These are phyloP conservation scores for Amanita subjunquillea DNA, from an alignment of 768 basidiomycete genomes.

Conservation along the genomic window DNA sequence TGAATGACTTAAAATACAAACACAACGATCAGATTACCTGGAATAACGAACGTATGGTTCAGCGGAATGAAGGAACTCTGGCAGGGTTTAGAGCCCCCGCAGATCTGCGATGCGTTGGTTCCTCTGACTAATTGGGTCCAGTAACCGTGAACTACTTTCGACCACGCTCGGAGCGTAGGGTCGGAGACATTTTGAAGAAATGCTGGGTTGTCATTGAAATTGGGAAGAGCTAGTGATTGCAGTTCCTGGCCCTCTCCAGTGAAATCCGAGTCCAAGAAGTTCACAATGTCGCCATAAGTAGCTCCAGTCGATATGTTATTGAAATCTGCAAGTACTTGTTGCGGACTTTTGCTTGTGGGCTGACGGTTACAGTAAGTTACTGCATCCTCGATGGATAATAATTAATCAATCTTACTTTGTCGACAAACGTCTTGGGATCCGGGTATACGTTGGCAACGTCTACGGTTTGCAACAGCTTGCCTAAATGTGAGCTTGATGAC, in stretches of 20 bases:
- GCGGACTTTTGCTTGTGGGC: slow-evolving; percentile 62
- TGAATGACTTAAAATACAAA: background rate
- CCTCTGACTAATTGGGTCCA: slow-evolving; percentile 74
- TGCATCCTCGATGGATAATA: background rate
- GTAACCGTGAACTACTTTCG: slow-evolving; percentile 73
- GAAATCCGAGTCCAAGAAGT: slow-evolving; percentile 70
- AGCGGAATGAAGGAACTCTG: slow-evolving; percentile 83
- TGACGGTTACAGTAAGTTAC: slow-evolving; percentile 18
- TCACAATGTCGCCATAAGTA: slow-evolving; percentile 55
- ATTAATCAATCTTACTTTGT: slow-evolving; percentile 33
- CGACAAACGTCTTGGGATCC: slow-evolving; percentile 86
- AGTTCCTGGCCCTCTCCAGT: slow-evolving; percentile 82
- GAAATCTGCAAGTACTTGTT: slow-evolving; percentile 65
- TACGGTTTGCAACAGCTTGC: slow-evolving; percentile 74
- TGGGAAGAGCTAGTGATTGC: slow-evolving; percentile 44
- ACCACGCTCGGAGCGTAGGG: slow-evolving; percentile 58
- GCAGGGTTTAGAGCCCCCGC: slow-evolving; percentile 46
- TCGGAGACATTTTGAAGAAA: slow-evolving; percentile 67
- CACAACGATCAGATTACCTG: slow-evolving; percentile 39
- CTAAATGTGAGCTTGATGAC: slow-evolving; percentile 5
- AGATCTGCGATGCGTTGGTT: slow-evolving; percentile 65
- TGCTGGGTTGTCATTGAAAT: slow-evolving; percentile 52
- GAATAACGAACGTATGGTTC: slow-evolving; percentile 86
- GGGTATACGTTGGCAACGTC: slow-evolving; percentile 65
- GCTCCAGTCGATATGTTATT: slow-evolving; percentile 31